Percentiles rank a stretch among this genome's conserved stretches.
phyloP scores from a whole-genome alignment of 805 yeast species.

The Komagataella phaffii region DNA sequence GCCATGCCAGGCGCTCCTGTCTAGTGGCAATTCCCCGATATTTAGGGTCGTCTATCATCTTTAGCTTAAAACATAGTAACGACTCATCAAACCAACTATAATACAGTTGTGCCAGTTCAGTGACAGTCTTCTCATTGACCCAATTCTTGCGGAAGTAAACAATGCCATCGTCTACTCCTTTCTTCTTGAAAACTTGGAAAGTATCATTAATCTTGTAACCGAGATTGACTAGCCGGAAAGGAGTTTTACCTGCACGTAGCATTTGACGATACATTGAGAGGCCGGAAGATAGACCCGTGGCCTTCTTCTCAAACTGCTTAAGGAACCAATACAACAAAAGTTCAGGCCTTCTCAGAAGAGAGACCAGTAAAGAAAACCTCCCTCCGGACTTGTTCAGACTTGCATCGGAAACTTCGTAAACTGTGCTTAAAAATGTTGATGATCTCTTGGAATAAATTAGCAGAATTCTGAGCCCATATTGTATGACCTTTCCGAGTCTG shows the following conservation, averaged over 20 bases:
- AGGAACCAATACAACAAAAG: constrained; percentile 18
- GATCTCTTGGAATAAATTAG: constrained; percentile 12
- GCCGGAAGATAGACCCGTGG: constrained; percentile 29
- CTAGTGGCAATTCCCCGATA: constrained; percentile 26
- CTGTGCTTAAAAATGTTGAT: constrained; percentile 9
- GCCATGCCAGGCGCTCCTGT: constrained; percentile 63
- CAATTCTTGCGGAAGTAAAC: constrained; percentile 14
- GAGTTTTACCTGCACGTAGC: constrained; percentile 58
- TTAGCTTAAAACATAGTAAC: constrained; percentile 38
- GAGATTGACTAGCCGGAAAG: constrained; percentile 35
- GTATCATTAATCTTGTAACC: constrained; percentile 17
- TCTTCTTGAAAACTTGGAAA: constrained; percentile 6
- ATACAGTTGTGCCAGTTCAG: constrained; percentile 42
- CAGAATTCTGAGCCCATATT: constrained; percentile 42
- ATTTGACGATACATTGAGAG: constrained; percentile 50
- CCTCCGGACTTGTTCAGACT: constrained; percentile 1
- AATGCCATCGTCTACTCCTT: constrained; percentile 8
- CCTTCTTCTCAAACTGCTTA: constrained; percentile 24
- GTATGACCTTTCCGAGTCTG: constrained; percentile 50
- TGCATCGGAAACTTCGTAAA: not conserved
- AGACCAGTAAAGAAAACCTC: constrained; percentile 10
- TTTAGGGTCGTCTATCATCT: constrained; percentile 25
- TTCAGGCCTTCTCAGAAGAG: constrained; percentile 16
- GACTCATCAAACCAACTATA: constrained; percentile 58
- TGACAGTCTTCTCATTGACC: constrained; percentile 30